Base-by-base conservation (phyloP, 2,329 filamentous ascomycete genomes). In the Trichoderma pleuroti region DNA sequence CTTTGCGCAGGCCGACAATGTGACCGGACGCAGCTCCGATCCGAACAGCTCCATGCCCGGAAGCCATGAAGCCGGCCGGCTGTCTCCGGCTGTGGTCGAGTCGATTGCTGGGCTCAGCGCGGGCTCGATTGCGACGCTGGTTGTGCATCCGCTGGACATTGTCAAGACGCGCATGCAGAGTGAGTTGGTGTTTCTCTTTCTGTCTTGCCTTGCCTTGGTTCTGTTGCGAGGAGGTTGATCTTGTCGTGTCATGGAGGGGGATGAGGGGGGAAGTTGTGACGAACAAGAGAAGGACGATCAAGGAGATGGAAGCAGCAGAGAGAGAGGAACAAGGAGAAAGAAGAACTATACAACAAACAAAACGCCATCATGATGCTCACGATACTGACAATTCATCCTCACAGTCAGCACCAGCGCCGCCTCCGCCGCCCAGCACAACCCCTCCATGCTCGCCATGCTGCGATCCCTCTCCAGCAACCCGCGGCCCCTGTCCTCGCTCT, bases 121-220 rank as follows among this genome's bases (percentile, higher is more conserved):
- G 72, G 96, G 96, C 72, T 87, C 93, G 70, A 87, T 94, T 75
- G 92, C 94, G 67, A 98, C 96, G 28, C 86, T 98, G 62, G 91
- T 90, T 70, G 92, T 96, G 66, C 95, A 98, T 79, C 96, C 96
- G 36, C 89, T 99, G 72, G 96, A 99, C 82, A 90, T 99, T 74
- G 90, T 98, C 79, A 99, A 99, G 86, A 98, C 95, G 72, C 92
- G 96, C 74, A 90, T 99, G 79, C 96, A 99, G 84, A 90, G 93
- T 94, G 83, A 71, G 49, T 26, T 18, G 32, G 36, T n/a, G 39
- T 11, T 21, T 3, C 18, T 42, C 28, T n/a, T 21, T 9, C 64
- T 32, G 34, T 49, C 14, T 36, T 28, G 26, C 3, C 4, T 21
- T 24, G 46, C 12, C 18, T 46, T 46, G 46, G 10, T 24, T 52